Evolutionary conservation across 352 stramenopile species (phyloP).

Genomic region (Globisporangium nagaii): DNA sequence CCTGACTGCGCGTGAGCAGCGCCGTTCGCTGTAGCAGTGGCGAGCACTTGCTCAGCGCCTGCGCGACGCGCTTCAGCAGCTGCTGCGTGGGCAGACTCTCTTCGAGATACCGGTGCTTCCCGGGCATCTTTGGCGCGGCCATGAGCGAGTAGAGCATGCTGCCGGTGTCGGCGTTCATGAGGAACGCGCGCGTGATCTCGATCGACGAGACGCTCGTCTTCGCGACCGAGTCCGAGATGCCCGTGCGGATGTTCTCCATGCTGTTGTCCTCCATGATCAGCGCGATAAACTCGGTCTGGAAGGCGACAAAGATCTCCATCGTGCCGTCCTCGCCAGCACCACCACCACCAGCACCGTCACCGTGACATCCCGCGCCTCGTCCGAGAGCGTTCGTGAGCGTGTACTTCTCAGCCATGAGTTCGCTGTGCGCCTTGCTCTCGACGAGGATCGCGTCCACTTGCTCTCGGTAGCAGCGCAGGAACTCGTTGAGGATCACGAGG

Average conservation of each 20-base stretch:
- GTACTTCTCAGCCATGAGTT: constrained; percentile 42
- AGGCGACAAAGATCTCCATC: constrained; percentile 32
- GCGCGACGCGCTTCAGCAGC: constrained; percentile 16
- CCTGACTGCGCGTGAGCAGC: constrained; percentile 2
- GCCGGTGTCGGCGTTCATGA: constrained; percentile 34
- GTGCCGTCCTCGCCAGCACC: constrained; percentile 8
- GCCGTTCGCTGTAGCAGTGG: constrained; percentile 14
- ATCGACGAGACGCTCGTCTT: not conserved
- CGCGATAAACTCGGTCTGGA: constrained; percentile 31
- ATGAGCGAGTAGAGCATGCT: constrained; percentile 17
- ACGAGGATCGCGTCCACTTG: constrained; percentile 23
- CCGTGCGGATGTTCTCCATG: constrained; percentile 4
- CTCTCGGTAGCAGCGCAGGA: constrained; percentile 20
- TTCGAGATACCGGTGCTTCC: constrained; percentile 2
- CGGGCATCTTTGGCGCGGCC: not conserved
- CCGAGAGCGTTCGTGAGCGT: constrained; percentile 38
- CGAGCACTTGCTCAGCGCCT: constrained; percentile 25
- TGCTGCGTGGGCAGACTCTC: constrained; percentile 14
- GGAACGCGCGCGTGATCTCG: constrained; percentile 20
- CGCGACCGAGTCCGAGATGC: constrained; percentile 9
- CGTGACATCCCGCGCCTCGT: not conserved
- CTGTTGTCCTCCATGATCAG: constrained; percentile 26
- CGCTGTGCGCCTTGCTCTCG: constrained; percentile 20
- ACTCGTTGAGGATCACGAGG: constrained; percentile 38
- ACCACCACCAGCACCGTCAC: not conserved